Base-by-base conservation (phyloP, 768 basidiomycete genomes). In the Pisolithus tinctorius region DNA sequence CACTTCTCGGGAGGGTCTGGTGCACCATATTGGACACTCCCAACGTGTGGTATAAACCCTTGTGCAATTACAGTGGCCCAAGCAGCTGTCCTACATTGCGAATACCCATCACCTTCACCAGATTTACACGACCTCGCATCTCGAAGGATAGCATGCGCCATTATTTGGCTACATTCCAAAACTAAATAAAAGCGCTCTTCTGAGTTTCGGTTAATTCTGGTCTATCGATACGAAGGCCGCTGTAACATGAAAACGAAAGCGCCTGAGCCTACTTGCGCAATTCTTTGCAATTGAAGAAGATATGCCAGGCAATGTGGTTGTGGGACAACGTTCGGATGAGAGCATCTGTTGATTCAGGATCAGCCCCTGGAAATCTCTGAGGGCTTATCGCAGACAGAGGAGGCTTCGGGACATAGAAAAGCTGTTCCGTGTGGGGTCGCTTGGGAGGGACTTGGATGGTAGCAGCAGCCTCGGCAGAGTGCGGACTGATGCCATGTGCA, bases 1-100 rank as follows among this genome's bases (percentile, higher is more conserved):
- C 88, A 95, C 41, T 95, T 92, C 72, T 86, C 88, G 16, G 92
- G 93, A 17, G 95, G 95, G 7, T 93, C 91, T 3, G 94, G 94
- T 11, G 94, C 94, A 0, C 94, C 94, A 0, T 93, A 82, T 62
- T 97, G 94, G 94, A 93, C 91, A 0, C 76, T 96, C 8, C 73
- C 77, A 6, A 93, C 93, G 0, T 95, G 92, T 62, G 95, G 94
- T 10, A 82, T 98, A 55, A 76, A 97, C 60, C 91, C 94, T 0
- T 76, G 81, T 48, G 81, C 88, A 56, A 82, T 98, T 58, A 90
- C 88, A 1, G 78, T 84, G 0, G 96, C 94, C 1, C 85, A 88
- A 62, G 77, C 90, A 7, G 85, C 93, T 30, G 81, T 94, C 48
- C 60, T 99, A 7, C 93, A 98, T 65, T 84, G 80, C 67, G 94